Percentiles rank a stretch among this genome's conserved stretches.
These are phyloP conservation scores for Microbotryum violaceum DNA, from an alignment of 1,284 basidiomycete genomes.

Conservation along the genomic window DNA sequence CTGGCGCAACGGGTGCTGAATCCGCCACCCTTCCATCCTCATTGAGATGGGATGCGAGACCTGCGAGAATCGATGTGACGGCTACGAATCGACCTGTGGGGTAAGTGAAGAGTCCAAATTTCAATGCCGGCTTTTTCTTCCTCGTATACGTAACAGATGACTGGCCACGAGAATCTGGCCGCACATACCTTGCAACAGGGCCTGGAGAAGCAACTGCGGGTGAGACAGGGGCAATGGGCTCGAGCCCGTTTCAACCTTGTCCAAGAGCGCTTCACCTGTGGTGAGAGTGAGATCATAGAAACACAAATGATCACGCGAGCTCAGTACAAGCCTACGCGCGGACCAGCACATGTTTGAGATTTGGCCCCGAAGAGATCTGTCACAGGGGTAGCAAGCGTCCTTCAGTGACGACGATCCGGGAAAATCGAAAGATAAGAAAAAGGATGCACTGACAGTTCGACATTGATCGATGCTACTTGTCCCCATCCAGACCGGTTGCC, in stretches of 20 bases:
- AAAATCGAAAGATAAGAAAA: no score
- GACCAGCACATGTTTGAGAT: constrained; percentile 85
- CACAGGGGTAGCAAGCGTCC: no score
- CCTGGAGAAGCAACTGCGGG: constrained; percentile 84
- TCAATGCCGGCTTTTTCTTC: constrained; percentile 2
- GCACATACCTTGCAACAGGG: constrained; percentile 72
- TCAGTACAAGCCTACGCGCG: constrained; percentile 56
- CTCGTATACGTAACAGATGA: background rate
- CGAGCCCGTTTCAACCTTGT: constrained; percentile 41
- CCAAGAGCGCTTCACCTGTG: constrained; percentile 42
- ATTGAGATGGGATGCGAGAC: constrained; percentile 19
- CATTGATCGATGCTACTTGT: constrained; percentile 3
- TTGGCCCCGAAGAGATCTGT: no score
- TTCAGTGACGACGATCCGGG: no score
- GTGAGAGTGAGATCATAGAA: constrained; percentile 49
- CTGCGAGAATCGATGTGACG: constrained; percentile 57
- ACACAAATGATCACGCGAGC: constrained; percentile 67
- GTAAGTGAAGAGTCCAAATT: constrained; percentile 42
- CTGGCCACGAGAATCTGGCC: background rate
- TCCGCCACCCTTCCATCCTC: constrained; percentile 13
- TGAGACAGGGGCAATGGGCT: constrained; percentile 81
- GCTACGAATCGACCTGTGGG: constrained; percentile 74
- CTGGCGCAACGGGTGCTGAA: no score
- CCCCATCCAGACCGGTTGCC: constrained; percentile 6
- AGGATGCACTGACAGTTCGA: constrained; percentile 1